Conservation (phyloP, 805 yeast genomes). For the Saturnispora zaruensis region DNA sequence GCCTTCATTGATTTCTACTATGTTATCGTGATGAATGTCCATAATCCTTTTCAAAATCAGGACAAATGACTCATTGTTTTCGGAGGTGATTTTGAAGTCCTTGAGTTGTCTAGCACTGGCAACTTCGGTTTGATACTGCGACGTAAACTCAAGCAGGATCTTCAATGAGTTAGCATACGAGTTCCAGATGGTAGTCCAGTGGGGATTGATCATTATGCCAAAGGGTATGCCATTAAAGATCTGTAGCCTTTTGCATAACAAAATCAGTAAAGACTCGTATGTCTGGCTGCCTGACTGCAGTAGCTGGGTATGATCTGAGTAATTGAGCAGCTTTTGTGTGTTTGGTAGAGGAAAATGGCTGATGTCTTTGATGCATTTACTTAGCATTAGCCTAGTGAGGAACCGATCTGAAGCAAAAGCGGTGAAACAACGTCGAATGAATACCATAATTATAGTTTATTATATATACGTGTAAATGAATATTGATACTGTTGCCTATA, state of each 20-base stretch:
- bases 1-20: conserved; percentile 76
- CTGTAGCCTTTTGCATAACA: conserved; percentile 62
- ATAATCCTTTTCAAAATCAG: conserved; percentile 49
- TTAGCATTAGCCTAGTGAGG: background rate
- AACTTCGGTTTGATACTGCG: background rate
- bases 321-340: background rate
- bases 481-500: too few relatives aligned
- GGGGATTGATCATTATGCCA: conserved; percentile 77
- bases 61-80: conserved; percentile 38
- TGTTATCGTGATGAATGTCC: conserved; percentile 74
- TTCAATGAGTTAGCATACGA: conserved; percentile 64
- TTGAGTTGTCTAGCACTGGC: background rate
- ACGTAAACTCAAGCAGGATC: conserved; percentile 35
- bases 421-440: background rate
- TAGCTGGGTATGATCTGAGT: background rate
- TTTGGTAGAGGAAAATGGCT: background rate
- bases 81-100: conserved; percentile 24
- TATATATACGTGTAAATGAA: too few relatives aligned
- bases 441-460: background rate
- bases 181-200: conserved; percentile 68
- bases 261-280: conserved; percentile 44
- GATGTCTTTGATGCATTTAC: background rate
- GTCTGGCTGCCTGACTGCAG: conserved; percentile 41
- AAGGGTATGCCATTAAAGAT: conserved; percentile 74
- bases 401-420: background rate